A percentile compares a stretch with the other conserved stretches of the same genome.
phyloP scores from a whole-genome alignment of 768 basidiomycete species.

The Bullera alba region DNA sequence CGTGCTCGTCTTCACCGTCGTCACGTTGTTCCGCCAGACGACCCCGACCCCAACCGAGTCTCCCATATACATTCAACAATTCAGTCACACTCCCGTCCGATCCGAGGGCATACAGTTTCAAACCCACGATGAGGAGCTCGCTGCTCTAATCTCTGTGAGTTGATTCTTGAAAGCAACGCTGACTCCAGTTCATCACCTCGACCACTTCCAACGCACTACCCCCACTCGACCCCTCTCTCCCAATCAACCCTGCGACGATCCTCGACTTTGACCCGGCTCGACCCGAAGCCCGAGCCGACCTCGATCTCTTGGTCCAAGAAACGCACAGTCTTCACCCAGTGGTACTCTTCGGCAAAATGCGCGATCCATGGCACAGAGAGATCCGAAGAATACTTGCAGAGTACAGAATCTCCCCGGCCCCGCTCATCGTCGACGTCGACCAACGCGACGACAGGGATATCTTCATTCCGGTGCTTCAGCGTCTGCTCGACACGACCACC shows the following conservation, averaged over 20 bases:
- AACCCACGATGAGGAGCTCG: slow-evolving; percentile 28
- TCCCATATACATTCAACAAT: background rate
- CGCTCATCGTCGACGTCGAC: slow-evolving; percentile 44
- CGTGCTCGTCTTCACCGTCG: slow-evolving; percentile 18
- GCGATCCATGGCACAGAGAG: slow-evolving; percentile 44
- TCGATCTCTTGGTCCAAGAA: slow-evolving; percentile 35
- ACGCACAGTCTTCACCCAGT: slow-evolving; percentile 40
- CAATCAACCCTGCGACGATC: slow-evolving; percentile 36
- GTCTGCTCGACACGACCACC: slow-evolving; percentile 28
- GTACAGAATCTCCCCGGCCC: slow-evolving; percentile 38
- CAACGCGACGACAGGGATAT: slow-evolving; percentile 29
- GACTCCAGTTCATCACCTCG: slow-evolving; percentile 40
- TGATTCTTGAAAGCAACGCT: background rate
- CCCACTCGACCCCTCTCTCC: slow-evolving; percentile 25
- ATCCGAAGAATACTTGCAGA: slow-evolving; percentile 37
- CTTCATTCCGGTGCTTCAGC: slow-evolving; percentile 33
- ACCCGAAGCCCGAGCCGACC: slow-evolving; percentile 31
- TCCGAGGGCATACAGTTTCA: slow-evolving; percentile 10
- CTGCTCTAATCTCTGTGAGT: slow-evolving; percentile 37
- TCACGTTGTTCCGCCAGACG: slow-evolving; percentile 12
- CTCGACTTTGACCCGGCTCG: slow-evolving; percentile 45
- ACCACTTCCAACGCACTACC: slow-evolving; percentile 42
- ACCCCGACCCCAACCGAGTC: background rate
- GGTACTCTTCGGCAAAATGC: slow-evolving; percentile 43
- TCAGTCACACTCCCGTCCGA: background rate